These are phyloP conservation scores for Candida suzukii DNA, from an alignment of 805 yeast species.

Conservation along the genomic window DNA sequence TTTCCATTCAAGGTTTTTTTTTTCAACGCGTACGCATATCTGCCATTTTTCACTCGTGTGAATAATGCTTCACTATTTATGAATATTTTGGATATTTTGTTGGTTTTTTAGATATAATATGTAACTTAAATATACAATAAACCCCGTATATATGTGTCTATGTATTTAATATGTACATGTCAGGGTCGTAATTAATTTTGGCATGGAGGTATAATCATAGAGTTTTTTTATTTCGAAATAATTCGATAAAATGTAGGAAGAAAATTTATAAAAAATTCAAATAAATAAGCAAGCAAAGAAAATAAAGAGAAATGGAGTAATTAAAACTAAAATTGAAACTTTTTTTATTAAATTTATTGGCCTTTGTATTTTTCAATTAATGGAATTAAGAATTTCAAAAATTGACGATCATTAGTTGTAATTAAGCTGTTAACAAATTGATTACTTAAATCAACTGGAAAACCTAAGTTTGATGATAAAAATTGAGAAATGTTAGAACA, in stretches of 20 bases:
- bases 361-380: slow-evolving; percentile 23
- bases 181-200: neutral
- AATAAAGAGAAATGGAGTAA: too few relatives aligned
- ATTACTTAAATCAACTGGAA: slow-evolving; percentile 51
- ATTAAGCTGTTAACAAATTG: slow-evolving; percentile 59
- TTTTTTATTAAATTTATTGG: too few relatives aligned
- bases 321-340: too few relatives aligned
- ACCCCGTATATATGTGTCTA: neutral
- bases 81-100: too few relatives aligned
- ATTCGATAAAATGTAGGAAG: neutral
- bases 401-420: slow-evolving; percentile 49
- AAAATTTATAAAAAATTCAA: too few relatives aligned
- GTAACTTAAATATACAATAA: neutral
- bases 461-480: slow-evolving; percentile 49
- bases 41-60: too few relatives aligned
- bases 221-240: neutral
- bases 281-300: neutral
- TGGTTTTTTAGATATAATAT: neutral
- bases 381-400: slow-evolving; percentile 60
- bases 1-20: neutral
- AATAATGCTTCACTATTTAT: neutral
- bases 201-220: neutral
- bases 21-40: too few relatives aligned
- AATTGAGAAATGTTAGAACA: slow-evolving; percentile 21
- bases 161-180: neutral